phyloP scores from a whole-genome alignment of 2,329 filamentous ascomycete genomes.

The Colletotrichum godetiae region DNA sequence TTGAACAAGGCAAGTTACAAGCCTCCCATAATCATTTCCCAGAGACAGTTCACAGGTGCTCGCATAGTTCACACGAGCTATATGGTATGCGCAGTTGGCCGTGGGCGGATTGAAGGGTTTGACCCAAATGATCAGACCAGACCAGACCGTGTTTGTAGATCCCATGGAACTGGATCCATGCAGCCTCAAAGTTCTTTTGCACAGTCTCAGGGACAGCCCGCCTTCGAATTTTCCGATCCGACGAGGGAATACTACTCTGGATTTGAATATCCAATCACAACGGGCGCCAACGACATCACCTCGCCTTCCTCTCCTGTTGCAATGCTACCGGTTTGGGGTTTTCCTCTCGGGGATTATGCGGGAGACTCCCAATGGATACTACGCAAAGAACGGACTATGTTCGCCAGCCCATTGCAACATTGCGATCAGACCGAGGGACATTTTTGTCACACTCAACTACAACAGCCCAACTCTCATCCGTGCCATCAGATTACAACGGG shows the following conservation, averaged over 20 bases:
- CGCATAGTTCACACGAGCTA: background rate
- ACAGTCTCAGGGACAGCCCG: background rate
- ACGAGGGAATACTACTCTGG: background rate
- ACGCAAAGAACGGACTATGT: conserved; percentile 11
- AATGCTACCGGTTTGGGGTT: background rate
- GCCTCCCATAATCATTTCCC: background rate
- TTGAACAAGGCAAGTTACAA: background rate
- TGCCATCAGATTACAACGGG: conserved; percentile 1
- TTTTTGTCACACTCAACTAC: background rate
- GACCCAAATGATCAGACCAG: background rate
- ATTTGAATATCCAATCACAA: conserved; percentile 24
- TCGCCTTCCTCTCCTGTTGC: background rate
- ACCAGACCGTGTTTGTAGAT: background rate
- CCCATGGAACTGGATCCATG: background rate
- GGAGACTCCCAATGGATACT: background rate
- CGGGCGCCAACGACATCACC: conserved; percentile 9
- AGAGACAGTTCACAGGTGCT: background rate
- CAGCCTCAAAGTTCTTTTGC: background rate
- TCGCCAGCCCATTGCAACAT: conserved; percentile 4
- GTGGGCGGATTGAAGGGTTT: background rate
- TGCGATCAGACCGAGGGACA: conserved; percentile 10
- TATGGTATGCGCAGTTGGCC: too few species aligned
- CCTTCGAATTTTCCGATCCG: background rate
- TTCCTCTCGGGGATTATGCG: conserved; percentile 3
- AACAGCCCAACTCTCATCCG: background rate